Base-by-base conservation (phyloP, 805 yeast genomes). In the Saccharomycopsis sp. region DNA sequence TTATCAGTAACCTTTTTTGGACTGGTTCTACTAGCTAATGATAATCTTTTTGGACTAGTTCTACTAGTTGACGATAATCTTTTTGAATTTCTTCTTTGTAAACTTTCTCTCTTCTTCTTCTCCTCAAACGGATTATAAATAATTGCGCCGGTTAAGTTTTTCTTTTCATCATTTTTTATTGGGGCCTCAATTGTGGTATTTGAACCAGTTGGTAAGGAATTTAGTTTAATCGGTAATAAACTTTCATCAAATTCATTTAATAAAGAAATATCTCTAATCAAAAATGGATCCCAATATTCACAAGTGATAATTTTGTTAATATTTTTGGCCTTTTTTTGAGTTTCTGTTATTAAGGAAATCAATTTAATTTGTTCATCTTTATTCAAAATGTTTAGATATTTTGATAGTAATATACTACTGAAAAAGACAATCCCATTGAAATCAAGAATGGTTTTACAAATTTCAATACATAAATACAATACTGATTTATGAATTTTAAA, bases 211-310 rank as follows among this genome's bases (percentile, higher is more conserved):
- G 46, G 43, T 39, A 17, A 52, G 9, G 42, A 45, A 17, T 34
- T 40, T 6, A 46, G 35, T 32, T 37, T 39, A 4, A 37, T 39
- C 12, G 47, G 49, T 12, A 28, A 15, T 25, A 48, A 40, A 25
- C 40, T 40, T 36, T 47, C 41, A 45, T 47, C 50, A 33, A 43
- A 46, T 13, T 44, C 44, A 26, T 54, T 52, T 5, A 57, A 51
- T 1, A 74, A 55, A 18, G 56, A 52, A 8, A 76, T 60, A 21
- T 66, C 69, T 45, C 88, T 63, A 1, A 84, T 60, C 6, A 89
- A 41, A 41, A 66, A 69, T 1, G 79, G 76, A 56, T 89, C 96
- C 84, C 94, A 84, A 51, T 84, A 85, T 1, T 63, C 59, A 9
- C 59, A 46, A 1, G 49, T 50, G 10, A 63, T 48, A 6, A 40